phyloP scores from a whole-genome alignment of 2,329 filamentous ascomycete genomes.

The Knoxdaviesia proteae region DNA sequence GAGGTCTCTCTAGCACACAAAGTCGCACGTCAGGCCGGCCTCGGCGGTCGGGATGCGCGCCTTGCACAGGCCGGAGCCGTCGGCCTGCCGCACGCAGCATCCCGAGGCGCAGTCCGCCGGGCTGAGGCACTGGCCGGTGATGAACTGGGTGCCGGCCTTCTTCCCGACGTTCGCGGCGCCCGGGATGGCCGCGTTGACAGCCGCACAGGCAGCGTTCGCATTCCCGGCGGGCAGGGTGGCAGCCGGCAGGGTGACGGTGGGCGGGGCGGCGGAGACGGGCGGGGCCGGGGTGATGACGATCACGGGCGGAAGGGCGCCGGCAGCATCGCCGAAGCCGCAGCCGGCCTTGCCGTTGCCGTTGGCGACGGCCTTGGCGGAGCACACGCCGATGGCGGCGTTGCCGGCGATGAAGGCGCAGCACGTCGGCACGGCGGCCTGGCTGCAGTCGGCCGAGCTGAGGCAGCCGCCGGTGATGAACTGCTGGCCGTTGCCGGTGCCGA shows the following conservation, averaged over 20 bases:
- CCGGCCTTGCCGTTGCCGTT: too few relatives aligned
- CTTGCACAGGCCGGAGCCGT: slow-evolving; percentile 2
- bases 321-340: too few relatives aligned
- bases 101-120: slow-evolving; percentile 11
- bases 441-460: slow-evolving; percentile 9
- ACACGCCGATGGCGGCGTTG: too few relatives aligned
- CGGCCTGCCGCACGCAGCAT: slow-evolving; percentile 11
- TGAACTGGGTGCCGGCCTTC: slow-evolving; percentile 10
- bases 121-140: slow-evolving; percentile 9
- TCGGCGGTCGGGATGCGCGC: background rate
- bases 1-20: background rate
- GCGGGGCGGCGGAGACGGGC: too few relatives aligned
- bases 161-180: slow-evolving; percentile 9
- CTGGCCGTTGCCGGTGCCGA: slow-evolving; percentile 8
- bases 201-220: background rate
- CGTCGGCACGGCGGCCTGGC: too few relatives aligned
- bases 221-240: background rate
- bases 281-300: too few relatives aligned
- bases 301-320: too few relatives aligned
- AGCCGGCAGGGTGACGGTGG: too few relatives aligned
- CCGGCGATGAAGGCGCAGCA: too few relatives aligned
- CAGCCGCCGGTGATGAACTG: slow-evolving; percentile 12
- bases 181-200: slow-evolving; percentile 3
- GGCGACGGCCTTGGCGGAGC: too few relatives aligned
- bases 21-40: background rate